These are phyloP conservation scores for Coniochaeta prunicola DNA, from an alignment of 2,329 filamentous ascomycete genomes.

Conservation along the genomic window DNA sequence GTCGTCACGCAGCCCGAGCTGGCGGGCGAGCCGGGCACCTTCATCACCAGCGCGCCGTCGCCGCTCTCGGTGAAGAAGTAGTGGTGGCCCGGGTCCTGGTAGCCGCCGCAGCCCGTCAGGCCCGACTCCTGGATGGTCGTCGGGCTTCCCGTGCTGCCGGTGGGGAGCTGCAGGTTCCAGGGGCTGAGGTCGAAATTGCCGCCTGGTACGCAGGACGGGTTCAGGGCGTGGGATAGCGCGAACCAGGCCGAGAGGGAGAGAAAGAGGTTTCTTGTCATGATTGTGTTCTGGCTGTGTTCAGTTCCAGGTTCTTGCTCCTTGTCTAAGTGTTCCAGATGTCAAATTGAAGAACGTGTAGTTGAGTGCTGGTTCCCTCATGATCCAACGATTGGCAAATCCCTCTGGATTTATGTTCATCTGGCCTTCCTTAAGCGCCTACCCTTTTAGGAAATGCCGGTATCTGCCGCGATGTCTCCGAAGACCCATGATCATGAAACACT, in stretches of 20 bases:
- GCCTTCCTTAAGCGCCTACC: too few species aligned
- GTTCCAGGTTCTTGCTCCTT: too few species aligned
- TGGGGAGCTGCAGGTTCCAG: slow-evolving; percentile 31
- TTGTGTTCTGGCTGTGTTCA: not conserved
- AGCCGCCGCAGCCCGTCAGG: slow-evolving; percentile 28
- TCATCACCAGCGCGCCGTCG: slow-evolving; percentile 28
- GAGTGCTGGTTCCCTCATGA: too few species aligned
- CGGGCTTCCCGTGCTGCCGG: slow-evolving; percentile 17
- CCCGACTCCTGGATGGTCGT: slow-evolving; percentile 19
- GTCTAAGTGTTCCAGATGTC: too few species aligned
- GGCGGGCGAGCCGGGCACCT: slow-evolving; percentile 26
- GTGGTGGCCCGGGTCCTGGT: slow-evolving; percentile 15
- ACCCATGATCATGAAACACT: not conserved
- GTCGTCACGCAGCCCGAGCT: slow-evolving; percentile 28
- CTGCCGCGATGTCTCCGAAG: too few species aligned
- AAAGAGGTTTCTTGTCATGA: not conserved
- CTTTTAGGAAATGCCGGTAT: too few species aligned
- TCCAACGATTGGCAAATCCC: too few species aligned
- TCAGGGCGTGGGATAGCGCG: slow-evolving; percentile 7
- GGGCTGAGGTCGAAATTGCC: slow-evolving; percentile 25
- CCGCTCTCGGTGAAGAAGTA: slow-evolving; percentile 27
- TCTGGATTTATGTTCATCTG: too few species aligned
- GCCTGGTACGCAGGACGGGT: slow-evolving; percentile 12
- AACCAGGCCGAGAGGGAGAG: not conserved
- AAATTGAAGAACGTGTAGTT: too few species aligned